phyloP scores from a whole-genome alignment of 2,329 filamentous ascomycete species.

The Phaeomoniella chlamydospora region DNA sequence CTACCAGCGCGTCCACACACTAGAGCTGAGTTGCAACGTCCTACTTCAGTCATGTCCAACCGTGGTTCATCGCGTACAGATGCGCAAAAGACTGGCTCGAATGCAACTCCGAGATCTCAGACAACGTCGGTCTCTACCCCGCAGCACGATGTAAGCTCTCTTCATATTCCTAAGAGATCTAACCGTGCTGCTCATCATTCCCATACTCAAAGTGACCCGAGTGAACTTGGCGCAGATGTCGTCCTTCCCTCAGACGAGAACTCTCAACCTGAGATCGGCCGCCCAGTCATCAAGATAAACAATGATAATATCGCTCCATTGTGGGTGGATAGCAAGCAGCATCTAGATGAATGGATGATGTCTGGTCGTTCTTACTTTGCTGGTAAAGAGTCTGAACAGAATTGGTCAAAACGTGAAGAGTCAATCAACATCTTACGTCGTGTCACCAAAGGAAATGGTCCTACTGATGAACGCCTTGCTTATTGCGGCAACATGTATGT shows the following conservation, averaged over 20 bases:
- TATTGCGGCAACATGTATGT: constrained; percentile 59
- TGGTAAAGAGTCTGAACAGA: constrained; percentile 76
- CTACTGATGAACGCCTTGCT: constrained; percentile 56
- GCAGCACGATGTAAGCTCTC: background rate
- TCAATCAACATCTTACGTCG: constrained; percentile 61
- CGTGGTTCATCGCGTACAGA: background rate
- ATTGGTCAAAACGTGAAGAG: constrained; percentile 81
- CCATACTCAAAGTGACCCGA: background rate
- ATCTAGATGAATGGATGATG: background rate
- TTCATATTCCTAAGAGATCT: background rate
- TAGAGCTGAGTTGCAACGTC: background rate
- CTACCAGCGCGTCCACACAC: background rate
- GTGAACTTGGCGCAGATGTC: background rate
- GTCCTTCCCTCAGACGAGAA: background rate
- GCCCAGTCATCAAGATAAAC: background rate
- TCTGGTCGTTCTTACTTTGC: constrained; percentile 47
- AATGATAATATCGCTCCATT: background rate
- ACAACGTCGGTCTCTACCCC: background rate
- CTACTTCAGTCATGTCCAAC: background rate
- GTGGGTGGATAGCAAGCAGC: background rate
- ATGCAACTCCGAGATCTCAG: background rate
- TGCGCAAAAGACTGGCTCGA: background rate
- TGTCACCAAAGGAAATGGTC: constrained; percentile 70
- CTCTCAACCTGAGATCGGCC: background rate
- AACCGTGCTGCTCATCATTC: background rate